phyloP scores from a whole-genome alignment of 2,329 filamentous ascomycete species.

The Exophiala oligosperma region DNA sequence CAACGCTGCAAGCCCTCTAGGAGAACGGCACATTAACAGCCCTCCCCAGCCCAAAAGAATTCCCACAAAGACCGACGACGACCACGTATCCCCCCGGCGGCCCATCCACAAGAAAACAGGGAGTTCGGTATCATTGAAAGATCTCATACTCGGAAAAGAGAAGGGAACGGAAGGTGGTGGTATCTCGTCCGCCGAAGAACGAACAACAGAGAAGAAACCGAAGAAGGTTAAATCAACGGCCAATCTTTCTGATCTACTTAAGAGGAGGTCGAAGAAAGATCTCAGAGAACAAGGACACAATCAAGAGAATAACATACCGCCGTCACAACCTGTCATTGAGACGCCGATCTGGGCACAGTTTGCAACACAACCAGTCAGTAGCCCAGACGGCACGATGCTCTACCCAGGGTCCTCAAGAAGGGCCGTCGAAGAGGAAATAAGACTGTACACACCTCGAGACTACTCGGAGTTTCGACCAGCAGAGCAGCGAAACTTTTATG shows the following conservation, averaged over 20 bases:
- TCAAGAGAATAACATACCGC: slow-evolving; percentile 67
- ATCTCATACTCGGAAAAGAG: slow-evolving; percentile 35
- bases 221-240: slow-evolving; percentile 81
- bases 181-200: slow-evolving; percentile 34
- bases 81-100: slow-evolving; percentile 4
- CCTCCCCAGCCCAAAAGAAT: slow-evolving; percentile 21
- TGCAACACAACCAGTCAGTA: slow-evolving; percentile 42
- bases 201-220: slow-evolving; percentile 43
- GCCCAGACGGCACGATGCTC: slow-evolving; percentile 39
- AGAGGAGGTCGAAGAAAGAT: slow-evolving; percentile 71
- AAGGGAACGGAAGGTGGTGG: slow-evolving; percentile 41
- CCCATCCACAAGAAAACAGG: slow-evolving; percentile 30
- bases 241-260: slow-evolving; percentile 75
- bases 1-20: slow-evolving; percentile 22
- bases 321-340: slow-evolving; percentile 21
- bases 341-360: slow-evolving; percentile 85
- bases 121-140: slow-evolving; percentile 30
- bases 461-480: slow-evolving; percentile 53
- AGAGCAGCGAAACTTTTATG: slow-evolving; percentile 63
- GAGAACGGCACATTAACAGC: slow-evolving; percentile 32
- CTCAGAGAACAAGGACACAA: slow-evolving; percentile 64
- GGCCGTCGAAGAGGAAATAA: slow-evolving; percentile 56
- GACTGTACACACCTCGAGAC: slow-evolving; percentile 58
- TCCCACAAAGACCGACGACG: too few species aligned
- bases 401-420: slow-evolving; percentile 46